Percentiles rank a stretch among this genome's conserved stretches.
Evolutionary conservation across 805 yeast species (phyloP).

Genomic region (Teunomyces atbi): DNA sequence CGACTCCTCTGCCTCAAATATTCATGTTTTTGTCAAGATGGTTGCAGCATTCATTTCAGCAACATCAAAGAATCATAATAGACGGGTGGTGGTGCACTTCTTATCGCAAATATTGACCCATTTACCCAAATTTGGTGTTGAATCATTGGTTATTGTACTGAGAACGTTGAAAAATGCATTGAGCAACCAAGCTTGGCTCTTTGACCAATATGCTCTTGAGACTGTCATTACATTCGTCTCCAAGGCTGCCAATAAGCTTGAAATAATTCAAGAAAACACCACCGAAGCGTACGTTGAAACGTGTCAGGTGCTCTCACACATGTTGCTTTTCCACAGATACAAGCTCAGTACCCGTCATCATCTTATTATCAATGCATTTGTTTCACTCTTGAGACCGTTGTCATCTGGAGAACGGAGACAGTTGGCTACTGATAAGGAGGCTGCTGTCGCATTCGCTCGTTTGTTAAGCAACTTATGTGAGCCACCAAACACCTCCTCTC

Average conservation of each 20-base stretch:
- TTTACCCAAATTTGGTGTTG: conserved; percentile 7
- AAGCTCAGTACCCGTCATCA: conserved; percentile 75
- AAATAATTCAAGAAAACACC: conserved; percentile 1
- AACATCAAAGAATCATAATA: conserved; percentile 11
- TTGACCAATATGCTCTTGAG: conserved; percentile 69
- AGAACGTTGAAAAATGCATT: conserved; percentile 39
- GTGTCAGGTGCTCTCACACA: conserved; percentile 54
- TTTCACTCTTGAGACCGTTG: conserved; percentile 50
- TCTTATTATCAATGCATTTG: conserved; percentile 49
- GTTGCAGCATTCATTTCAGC: conserved; percentile 15
- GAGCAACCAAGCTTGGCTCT: conserved; percentile 52
- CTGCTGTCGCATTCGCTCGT: conserved; percentile 55
- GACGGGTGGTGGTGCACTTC: conserved; percentile 24
- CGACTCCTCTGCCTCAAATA: conserved; percentile 10
- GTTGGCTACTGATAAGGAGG: conserved; percentile 21
- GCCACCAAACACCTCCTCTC: conserved; percentile 43
- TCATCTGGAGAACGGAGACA: conserved; percentile 20
- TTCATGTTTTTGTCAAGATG: conserved; percentile 17
- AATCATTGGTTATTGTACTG: conserved; percentile 12
- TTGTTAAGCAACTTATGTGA: conserved; percentile 70
- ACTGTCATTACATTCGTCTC: conserved; percentile 43
- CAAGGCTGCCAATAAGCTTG: conserved; percentile 14
- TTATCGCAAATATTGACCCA: conserved; percentile 24
- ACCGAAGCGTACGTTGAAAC: conserved; percentile 23
- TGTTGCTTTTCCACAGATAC: conserved; percentile 66